Evolutionary conservation across 2,329 filamentous ascomycete species (phyloP).

Genomic region (Dothideomycetes sp.): DNA sequence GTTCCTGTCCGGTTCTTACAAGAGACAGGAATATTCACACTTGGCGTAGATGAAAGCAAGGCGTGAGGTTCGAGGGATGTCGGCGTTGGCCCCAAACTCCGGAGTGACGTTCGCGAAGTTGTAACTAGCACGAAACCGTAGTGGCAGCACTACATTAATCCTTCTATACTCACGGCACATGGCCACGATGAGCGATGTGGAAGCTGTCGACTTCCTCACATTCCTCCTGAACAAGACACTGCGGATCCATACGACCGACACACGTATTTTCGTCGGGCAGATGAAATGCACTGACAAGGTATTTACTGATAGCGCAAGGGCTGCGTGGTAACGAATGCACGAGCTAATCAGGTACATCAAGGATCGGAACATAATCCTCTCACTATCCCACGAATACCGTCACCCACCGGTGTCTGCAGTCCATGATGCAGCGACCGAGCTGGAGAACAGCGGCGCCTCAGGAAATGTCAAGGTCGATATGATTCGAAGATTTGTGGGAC

Average conservation of each 20-base stretch:
- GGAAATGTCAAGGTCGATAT: slow-evolving; percentile 53
- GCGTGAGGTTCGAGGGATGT: not conserved
- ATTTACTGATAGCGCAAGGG: slow-evolving; percentile 20
- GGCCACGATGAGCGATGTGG: slow-evolving; percentile 6
- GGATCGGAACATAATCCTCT: slow-evolving; percentile 72
- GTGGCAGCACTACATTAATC: too few species aligned
- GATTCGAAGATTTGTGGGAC: slow-evolving; percentile 74
- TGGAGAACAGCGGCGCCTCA: slow-evolving; percentile 14
- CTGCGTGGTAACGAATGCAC: not conserved
- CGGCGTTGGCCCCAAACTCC: not conserved
- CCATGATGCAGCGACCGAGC: slow-evolving; percentile 18
- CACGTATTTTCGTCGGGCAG: slow-evolving; percentile 76
- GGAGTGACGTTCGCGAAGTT: too few species aligned
- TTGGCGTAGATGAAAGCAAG: too few species aligned
- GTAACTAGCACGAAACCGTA: too few species aligned
- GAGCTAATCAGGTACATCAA: not conserved
- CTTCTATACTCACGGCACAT: too few species aligned
- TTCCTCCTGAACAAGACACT: slow-evolving; percentile 50
- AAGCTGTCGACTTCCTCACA: slow-evolving; percentile 18
- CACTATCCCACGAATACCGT: slow-evolving; percentile 81
- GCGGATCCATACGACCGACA: slow-evolving; percentile 69
- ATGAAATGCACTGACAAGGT: slow-evolving; percentile 95
- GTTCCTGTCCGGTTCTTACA: too few species aligned
- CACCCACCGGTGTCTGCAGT: slow-evolving; percentile 45
- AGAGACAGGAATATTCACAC: too few species aligned